These are phyloP conservation scores for Ganoderma sinense DNA, from an alignment of 1,284 basidiomycete genomes.

Conservation along the genomic window DNA sequence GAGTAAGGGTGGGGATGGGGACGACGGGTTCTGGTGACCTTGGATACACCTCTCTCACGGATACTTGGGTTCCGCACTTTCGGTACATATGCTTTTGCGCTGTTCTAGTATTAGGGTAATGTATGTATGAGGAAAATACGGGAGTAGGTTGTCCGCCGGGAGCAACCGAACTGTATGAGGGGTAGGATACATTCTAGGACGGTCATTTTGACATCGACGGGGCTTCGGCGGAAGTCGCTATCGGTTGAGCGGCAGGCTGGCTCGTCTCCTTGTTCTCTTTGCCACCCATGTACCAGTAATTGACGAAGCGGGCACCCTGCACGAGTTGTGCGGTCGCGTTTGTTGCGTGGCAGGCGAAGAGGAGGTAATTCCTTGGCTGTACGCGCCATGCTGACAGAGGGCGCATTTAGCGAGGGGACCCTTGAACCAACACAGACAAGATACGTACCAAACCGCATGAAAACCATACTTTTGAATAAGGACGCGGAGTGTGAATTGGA, in stretches of 20 bases:
- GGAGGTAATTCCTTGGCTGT: constrained; percentile 92
- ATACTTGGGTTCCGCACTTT: background rate
- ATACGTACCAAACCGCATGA: constrained; percentile 89
- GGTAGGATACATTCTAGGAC: constrained; percentile 8
- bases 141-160: constrained; percentile 11
- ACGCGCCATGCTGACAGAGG: constrained; percentile 85
- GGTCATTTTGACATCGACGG: constrained; percentile 38
- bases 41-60: background rate
- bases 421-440: background rate
- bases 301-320: constrained; percentile 86
- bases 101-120: constrained; percentile 24
- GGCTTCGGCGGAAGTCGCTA: constrained; percentile 50
- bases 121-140: constrained; percentile 18
- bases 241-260: constrained; percentile 35
- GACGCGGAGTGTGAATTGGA: constrained; percentile 7
- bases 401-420: constrained; percentile 29
- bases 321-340: constrained; percentile 88
- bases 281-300: constrained; percentile 90
- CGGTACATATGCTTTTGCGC: constrained; percentile 11
- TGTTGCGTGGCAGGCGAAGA: constrained; percentile 92
- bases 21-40: constrained; percentile 89
- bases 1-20: constrained; percentile 72
- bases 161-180: constrained; percentile 10
- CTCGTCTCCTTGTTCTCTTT: constrained; percentile 64
- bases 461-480: constrained; percentile 72